Evolutionary conservation across 2,329 filamentous ascomycete species (phyloP), one percentile per base, ranked within the genome.

Genomic region (Geosmithia flava): DNA sequence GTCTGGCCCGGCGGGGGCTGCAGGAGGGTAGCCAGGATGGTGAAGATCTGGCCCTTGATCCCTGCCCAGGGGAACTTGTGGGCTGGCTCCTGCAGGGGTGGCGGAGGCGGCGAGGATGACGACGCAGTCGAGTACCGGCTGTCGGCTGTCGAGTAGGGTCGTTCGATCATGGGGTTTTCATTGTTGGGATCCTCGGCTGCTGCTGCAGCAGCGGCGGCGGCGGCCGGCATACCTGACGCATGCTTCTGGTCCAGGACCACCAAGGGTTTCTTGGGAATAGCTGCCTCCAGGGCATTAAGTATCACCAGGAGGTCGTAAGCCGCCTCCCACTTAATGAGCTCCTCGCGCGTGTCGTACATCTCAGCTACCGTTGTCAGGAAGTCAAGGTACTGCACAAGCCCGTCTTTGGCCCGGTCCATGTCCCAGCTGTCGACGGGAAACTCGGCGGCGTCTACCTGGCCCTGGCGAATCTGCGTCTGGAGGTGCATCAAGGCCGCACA

Each of bases 371-470:
- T 90, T 16, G 85, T 88, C 48, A 96, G 85, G 61, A 97, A 95
- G 56, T 96, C 90, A 2, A 97, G 78, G 59, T 95, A 95, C 63
- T 96, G 90, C 47, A 90, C 88, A 1, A 97, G 80, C 1, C 91
- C 91, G 59, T 97, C 91, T 62, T 95, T 95, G 50, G 94, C 91
- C 15, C 91, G 81, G 62, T 97, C 91, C 85, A 97, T 95, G 58
- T 97, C 91, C 91, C 91, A 97, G 44, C 89, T 77, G 57, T 97
- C 94, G 2, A 96, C 81, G 0, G 91, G 91, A 57, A 96, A 97
- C 58, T 96, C 90, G 52, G 87, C 81, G 0, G 87, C 81, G 51
- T 91, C 78, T 16, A 83, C 80, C 49, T 81, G 75, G 30, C 83
- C 81, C 41, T 83, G 81, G 42, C 87, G 83, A 33, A 96, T 95